Percentiles rank a stretch among this genome's conserved stretches.
Conservation (phyloP, 2,329 filamentous ascomycete species). For the Aureobasidium sp. region DNA sequence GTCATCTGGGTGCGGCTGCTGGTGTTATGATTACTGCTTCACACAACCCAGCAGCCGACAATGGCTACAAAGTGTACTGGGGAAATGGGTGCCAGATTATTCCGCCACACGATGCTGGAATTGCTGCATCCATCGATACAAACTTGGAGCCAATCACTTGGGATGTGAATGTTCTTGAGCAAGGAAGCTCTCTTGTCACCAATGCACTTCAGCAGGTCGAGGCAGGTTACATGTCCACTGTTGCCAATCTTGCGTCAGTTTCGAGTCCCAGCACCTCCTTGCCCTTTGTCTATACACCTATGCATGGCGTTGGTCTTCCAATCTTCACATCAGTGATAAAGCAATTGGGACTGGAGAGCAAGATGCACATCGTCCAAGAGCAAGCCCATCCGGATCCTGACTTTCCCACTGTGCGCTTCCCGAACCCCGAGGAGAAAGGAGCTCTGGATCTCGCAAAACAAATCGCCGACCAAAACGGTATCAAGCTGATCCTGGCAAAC, state of each 20-base stretch:
- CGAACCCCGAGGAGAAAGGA: conserved; percentile 59
- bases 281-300: conserved; percentile 49
- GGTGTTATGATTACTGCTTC: conserved; percentile 62
- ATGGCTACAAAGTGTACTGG: conserved; percentile 64
- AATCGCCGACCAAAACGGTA: conserved; percentile 44
- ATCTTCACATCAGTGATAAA: conserved; percentile 39
- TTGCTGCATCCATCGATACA: conserved; percentile 49
- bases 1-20: conserved; percentile 46
- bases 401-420: conserved; percentile 58
- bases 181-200: neutral
- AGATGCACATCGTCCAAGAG: conserved; percentile 42
- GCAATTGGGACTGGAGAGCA: conserved; percentile 34
- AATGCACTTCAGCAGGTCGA: conserved; percentile 6
- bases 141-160: conserved; percentile 48
- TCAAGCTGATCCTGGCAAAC: conserved; percentile 52
- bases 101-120: conserved; percentile 53
- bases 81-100: conserved; percentile 60
- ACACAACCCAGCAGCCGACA: conserved; percentile 58
- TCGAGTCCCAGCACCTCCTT: neutral
- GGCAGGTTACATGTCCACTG: conserved; percentile 1
- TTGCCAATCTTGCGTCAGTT: neutral
- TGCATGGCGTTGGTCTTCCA: conserved; percentile 49
- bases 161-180: conserved; percentile 26
- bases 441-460: conserved; percentile 53
- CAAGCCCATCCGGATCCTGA: conserved; percentile 55